Conservation (phyloP, 2,329 filamentous ascomycete species). For the Alternaria arbusti region DNA sequence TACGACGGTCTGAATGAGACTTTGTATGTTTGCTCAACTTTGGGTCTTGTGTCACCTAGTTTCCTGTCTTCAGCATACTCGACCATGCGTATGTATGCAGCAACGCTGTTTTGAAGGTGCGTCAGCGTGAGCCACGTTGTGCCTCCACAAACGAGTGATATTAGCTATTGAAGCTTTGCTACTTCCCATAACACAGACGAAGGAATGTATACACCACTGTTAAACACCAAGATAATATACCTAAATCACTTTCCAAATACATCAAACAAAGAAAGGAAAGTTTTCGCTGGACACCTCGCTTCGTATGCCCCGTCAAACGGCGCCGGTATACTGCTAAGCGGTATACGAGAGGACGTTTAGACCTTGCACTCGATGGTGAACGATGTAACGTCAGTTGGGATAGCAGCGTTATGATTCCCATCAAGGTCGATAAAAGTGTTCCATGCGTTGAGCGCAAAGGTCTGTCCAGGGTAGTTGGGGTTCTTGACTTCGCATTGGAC, state of each 20-base stretch:
- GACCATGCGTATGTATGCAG: neutral
- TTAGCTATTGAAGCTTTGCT: conserved; percentile 3
- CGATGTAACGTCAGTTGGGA: neutral
- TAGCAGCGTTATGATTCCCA: neutral
- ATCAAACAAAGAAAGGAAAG: neutral
- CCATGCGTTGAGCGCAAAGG: conserved; percentile 7
- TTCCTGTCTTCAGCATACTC: neutral
- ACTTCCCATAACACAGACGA: neutral
- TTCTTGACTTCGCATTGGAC: neutral
- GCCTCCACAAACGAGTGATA: neutral
- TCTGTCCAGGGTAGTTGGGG: neutral
- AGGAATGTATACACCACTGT: neutral
- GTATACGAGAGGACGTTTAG: neutral
- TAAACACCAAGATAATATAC: neutral
- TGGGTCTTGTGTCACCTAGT: neutral
- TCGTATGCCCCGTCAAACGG: neutral
- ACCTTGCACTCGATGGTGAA: conserved; percentile 14
- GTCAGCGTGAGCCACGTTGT: neutral
- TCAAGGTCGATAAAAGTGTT: conserved; percentile 23
- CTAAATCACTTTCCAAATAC: conserved; percentile 2
- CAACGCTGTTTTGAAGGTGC: neutral
- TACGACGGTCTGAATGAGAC: neutral
- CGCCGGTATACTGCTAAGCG: neutral
- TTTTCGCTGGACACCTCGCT: neutral
- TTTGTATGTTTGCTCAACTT: neutral